Conservation (phyloP, 1,139 yeast species). For the Saccharomyces hybrid region DNA sequence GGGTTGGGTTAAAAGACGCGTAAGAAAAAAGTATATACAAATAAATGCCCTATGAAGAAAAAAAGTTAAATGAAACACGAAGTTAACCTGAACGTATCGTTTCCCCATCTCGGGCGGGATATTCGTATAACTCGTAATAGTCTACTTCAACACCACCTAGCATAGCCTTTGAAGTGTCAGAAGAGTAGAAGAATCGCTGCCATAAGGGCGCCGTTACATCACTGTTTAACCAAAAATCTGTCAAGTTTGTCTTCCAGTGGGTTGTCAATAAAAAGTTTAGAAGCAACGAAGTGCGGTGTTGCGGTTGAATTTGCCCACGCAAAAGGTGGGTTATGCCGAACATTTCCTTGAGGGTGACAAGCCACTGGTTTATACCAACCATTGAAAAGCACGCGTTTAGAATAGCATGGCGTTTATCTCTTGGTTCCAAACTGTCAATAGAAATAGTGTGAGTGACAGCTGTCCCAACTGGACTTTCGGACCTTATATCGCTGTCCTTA, state of each 20-base stretch:
- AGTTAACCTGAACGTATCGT: neutral
- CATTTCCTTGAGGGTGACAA: slow-evolving; percentile 28
- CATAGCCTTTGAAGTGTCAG: slow-evolving; percentile 54
- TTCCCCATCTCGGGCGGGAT: slow-evolving; percentile 32
- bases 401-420: neutral
- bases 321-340: slow-evolving; percentile 15
- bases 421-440: slow-evolving; percentile 4
- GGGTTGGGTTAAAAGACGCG: neutral
- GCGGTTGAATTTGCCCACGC: slow-evolving; percentile 5
- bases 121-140: slow-evolving; percentile 51
- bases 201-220: slow-evolving; percentile 35
- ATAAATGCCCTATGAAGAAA: neutral
- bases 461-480: slow-evolving; percentile 5
- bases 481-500: neutral
- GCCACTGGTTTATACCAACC: slow-evolving; percentile 32
- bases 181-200: slow-evolving; percentile 47
- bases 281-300: slow-evolving; percentile 29
- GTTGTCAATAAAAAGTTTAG: slow-evolving; percentile 35
- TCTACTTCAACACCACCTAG: slow-evolving; percentile 56
- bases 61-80: neutral
- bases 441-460: slow-evolving; percentile 28
- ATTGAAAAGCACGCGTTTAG: slow-evolving; percentile 18
- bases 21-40: neutral
- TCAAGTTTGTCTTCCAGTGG: slow-evolving; percentile 45
- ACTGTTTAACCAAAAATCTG: slow-evolving; percentile 62